Evolutionary conservation across 345 rosid genomes (phyloP).

Genomic region (Arabidopsis suecica): DNA sequence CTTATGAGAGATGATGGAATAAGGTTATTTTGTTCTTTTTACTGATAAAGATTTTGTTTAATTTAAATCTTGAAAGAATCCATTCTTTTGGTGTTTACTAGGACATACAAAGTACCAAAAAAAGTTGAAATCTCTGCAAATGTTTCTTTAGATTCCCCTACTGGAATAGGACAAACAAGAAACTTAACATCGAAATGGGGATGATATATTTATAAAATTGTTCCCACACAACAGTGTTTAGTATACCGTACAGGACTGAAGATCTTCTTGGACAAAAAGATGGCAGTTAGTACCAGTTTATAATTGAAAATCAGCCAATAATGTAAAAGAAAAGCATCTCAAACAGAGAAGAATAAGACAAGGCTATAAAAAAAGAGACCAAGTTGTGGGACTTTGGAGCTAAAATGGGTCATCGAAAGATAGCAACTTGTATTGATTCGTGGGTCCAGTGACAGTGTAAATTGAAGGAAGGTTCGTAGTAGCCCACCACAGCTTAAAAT

Average conservation of each 20-base stretch:
- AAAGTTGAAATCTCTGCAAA: conserved; percentile 19
- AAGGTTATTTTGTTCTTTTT: conserved; percentile 40
- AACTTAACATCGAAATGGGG: conserved; percentile 6
- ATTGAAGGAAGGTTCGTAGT: conserved; percentile 39
- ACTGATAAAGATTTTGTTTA: conserved; percentile 12
- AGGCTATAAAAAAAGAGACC: conserved; percentile 24
- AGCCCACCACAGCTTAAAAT: conserved; percentile 19
- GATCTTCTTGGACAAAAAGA: conserved; percentile 16
- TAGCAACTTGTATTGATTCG: conserved; percentile 43
- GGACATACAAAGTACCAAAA: conserved; percentile 23
- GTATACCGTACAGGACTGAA: conserved; percentile 21
- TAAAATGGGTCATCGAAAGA: conserved; percentile 32
- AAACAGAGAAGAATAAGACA: conserved; percentile 27
- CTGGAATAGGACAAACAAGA: conserved; percentile 34
- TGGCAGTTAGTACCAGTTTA: conserved; percentile 46
- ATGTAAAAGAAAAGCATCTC: conserved; percentile 27
- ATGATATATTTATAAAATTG: background rate
- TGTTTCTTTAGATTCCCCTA: conserved; percentile 34
- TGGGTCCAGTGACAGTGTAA: conserved; percentile 39
- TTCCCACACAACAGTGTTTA: conserved; percentile 37
- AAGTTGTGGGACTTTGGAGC: conserved; percentile 40
- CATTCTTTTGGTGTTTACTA: conserved; percentile 31
- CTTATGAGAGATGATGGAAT: conserved; percentile 42
- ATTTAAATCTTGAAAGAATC: conserved; percentile 28
- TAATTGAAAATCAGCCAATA: conserved; percentile 38